These are phyloP conservation scores for Psilocybe subaeruginosa DNA, from an alignment of 768 basidiomycete species.

Conservation along the genomic window DNA sequence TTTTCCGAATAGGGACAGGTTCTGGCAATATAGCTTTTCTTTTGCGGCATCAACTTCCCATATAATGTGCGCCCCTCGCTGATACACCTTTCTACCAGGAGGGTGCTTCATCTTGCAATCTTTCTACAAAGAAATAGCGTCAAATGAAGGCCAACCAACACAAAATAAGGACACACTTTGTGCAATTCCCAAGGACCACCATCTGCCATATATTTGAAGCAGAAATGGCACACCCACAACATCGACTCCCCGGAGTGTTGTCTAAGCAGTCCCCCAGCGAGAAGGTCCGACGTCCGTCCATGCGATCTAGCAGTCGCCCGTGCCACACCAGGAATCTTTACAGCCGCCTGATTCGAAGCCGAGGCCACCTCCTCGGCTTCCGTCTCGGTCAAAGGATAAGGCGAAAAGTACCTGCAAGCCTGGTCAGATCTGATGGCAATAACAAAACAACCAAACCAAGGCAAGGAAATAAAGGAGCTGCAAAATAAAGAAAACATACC, in stretches of 20 bases:
- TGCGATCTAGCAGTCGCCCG: conserved; percentile 60
- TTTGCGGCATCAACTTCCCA: conserved; percentile 95
- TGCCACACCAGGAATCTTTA: conserved; percentile 52
- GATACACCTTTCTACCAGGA: conserved; percentile 90
- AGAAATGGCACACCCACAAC: conserved; percentile 88
- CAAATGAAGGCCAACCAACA: background rate
- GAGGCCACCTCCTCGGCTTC: conserved; percentile 56
- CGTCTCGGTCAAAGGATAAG: conserved; percentile 78
- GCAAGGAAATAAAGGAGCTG: too few species aligned
- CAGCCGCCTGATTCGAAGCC: conserved; percentile 22
- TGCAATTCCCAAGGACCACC: conserved; percentile 67
- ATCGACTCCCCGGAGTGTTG: conserved; percentile 49
- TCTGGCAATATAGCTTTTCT: conserved; percentile 96
- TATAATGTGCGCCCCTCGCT: conserved; percentile 85
- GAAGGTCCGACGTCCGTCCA: conserved; percentile 73
- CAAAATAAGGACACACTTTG: conserved; percentile 47
- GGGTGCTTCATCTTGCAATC: conserved; percentile 71
- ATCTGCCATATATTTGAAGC: conserved; percentile 96
- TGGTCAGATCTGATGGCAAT: background rate
- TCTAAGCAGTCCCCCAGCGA: conserved; percentile 64
- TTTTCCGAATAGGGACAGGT: conserved; percentile 93
- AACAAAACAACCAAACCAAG: background rate
- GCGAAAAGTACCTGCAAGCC: conserved; percentile 83
- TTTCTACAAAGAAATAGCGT: conserved; percentile 45
- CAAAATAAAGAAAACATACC: conserved; percentile 50